Evolutionary conservation across 805 yeast species (phyloP).

Genomic region (Saccharomycopsis malanga): DNA sequence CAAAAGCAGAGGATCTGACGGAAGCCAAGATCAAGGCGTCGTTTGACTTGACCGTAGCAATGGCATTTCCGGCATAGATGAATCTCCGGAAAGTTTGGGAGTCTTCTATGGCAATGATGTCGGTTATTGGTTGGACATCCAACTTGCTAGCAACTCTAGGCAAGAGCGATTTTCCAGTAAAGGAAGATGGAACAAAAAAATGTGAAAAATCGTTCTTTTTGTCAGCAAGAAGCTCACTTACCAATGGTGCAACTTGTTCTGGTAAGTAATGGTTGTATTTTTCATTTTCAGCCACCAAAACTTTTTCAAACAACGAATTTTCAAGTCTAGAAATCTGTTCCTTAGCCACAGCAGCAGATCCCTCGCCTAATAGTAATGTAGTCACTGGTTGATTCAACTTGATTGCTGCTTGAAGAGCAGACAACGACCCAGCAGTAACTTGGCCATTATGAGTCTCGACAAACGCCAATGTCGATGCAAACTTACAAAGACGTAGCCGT

Average conservation of each 20-base stretch:
- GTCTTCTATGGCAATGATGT: slow-evolving; percentile 60
- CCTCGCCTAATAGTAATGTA: slow-evolving; percentile 67
- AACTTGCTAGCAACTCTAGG: slow-evolving; percentile 84
- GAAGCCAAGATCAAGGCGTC: slow-evolving; percentile 66
- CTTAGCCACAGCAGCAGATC: slow-evolving; percentile 44
- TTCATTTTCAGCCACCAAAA: slow-evolving; percentile 50
- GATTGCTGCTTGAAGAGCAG: slow-evolving; percentile 71
- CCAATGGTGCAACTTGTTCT: slow-evolving; percentile 73
- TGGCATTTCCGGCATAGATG: slow-evolving; percentile 92
- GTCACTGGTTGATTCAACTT: slow-evolving; percentile 71
- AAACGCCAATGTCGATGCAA: slow-evolving; percentile 68
- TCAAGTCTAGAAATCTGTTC: slow-evolving; percentile 14
- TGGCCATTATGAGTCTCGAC: slow-evolving; percentile 54
- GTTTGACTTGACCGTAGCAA: slow-evolving; percentile 66
- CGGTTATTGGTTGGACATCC: slow-evolving; percentile 84
- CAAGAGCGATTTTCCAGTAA: slow-evolving; percentile 77
- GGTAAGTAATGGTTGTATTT: slow-evolving; percentile 68
- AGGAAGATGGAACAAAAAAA: slow-evolving; percentile 74
- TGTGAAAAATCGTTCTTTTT: slow-evolving; percentile 46
- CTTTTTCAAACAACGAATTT: slow-evolving; percentile 28
- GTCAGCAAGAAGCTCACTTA: slow-evolving; percentile 32
- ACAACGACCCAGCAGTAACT: slow-evolving; percentile 61
- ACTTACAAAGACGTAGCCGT: slow-evolving; percentile 6
- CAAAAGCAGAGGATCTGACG: slow-evolving; percentile 81
- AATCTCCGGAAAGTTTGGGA: slow-evolving; percentile 81